Base-by-base conservation (phyloP, 2,329 filamentous ascomycete species). In the Diaporthe sp. region DNA sequence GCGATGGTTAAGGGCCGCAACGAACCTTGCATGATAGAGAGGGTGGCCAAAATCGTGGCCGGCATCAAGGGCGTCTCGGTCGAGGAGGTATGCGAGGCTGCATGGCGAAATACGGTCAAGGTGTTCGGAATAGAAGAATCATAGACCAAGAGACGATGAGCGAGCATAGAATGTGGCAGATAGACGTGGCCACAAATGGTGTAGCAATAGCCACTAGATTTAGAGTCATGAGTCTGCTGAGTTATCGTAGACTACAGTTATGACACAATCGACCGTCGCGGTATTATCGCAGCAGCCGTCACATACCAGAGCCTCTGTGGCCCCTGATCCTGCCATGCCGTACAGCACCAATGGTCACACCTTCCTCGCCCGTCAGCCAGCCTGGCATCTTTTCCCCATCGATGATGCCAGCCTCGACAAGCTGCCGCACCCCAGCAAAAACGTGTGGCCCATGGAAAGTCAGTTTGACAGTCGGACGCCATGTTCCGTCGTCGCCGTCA, bases 1-100 rank as follows among this genome's bases (percentile, higher is more conserved):
- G 89, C 89, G 55, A 96, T 98, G 94, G 91, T 99, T 72, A 99
- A 98, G 86, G 95, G 96, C 0, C 91, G 97, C 76, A 99, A 99
- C 82, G 97, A 99, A 84, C 95, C 96, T 13, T 96, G 94, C 80
- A 93, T 91, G 72, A 98, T 99, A 78, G 92, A 93, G 78, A 92
- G 93, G 72, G 94, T 99, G 19, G 97, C 95, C n/a, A 92, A 93
- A 83, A 94, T 96, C 71, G 92, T 99, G 78, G 96, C 97, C 1
- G 92, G 90, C 57, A 93, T 98, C 78, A 98, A 98, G 84, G 94
- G 90, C 0, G 87, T 98, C 5, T 85, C 89, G 5, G 89, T 98
- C 0, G 92, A 97, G 81, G 93, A 96, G 81, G 93, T 99, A 28
- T 95, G 93, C 81, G 95, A 98, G 85, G 93, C 93, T 82, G 93